These are phyloP conservation scores for Cryphonectria parasitica DNA, from an alignment of 2,329 filamentous ascomycete genomes.

Conservation along the genomic window DNA sequence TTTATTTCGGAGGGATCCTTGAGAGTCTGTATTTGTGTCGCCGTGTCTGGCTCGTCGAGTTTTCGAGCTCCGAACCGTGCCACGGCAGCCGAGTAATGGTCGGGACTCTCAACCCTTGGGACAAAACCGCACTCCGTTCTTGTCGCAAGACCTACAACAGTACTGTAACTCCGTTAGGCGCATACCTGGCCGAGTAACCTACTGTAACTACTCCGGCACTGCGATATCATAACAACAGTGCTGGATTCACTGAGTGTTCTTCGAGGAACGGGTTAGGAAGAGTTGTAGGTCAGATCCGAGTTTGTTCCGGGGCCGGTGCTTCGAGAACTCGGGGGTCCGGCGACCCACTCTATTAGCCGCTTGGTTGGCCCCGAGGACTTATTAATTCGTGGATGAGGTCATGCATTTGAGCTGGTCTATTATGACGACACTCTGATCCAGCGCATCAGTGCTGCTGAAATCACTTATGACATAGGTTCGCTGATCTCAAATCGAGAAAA, in stretches of 20 bases:
- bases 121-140: background rate
- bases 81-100: background rate
- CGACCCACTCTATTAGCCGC: conserved; percentile 9
- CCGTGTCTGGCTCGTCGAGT: background rate
- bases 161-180: background rate
- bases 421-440: conserved; percentile 15
- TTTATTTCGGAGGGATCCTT: background rate
- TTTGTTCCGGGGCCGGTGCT: background rate
- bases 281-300: background rate
- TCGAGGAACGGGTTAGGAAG: background rate
- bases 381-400: conserved; percentile 9
- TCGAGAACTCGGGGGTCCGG: background rate
- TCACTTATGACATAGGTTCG: conserved; percentile 10
- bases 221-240: background rate
- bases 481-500: background rate
- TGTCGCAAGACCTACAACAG: background rate
- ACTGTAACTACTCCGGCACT: background rate
- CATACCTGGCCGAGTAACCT: background rate
- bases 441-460: background rate
- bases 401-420: background rate
- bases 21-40: background rate
- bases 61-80: background rate
- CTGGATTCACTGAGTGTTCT: background rate
- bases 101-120: background rate
- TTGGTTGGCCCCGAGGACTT: background rate